Base-by-base conservation (phyloP, 2,329 filamentous ascomycete genomes). In the Botryosphaeria dothidea region DNA sequence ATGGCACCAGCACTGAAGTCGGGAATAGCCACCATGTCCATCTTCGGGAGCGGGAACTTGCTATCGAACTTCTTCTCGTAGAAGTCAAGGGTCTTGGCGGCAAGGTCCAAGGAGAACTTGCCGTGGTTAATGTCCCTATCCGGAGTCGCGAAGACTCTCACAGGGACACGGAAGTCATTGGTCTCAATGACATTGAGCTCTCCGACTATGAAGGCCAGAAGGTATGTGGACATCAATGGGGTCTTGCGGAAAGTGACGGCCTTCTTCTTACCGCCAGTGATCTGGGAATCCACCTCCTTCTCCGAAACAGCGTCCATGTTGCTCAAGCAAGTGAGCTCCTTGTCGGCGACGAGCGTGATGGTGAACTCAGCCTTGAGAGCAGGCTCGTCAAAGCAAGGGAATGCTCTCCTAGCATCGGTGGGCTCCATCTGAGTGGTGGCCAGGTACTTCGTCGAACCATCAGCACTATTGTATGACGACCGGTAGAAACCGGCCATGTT, bases 401-500 rank as follows among this genome's bases (percentile, higher is more conserved):
- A 96, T 6, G 94, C 93, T 71, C 93, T 86, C 72, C 94, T 88
- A 67, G 92, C 93, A 81, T 98, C 94, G 15, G 94, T 97, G 43
- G 94, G 90, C 82, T 98, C 94, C 91, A 98, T 96, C 83, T 98
- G 94, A 19, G 92, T 92, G 27, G 93, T 94, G 29, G 93, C 94
- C 74, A 98, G 84, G 76, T 93, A 90, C 70, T 91, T 91, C 66
- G 90, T 88, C 66, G 87, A 87, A 43, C 94, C 94, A 73, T 95
- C 88, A 56, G 86, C 80, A 67, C 88, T 89, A 83, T 95, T 96
- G 84, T 94, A 98, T 6, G 92, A 96, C 1, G 93, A 97, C 66
- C 94, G 88, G 81, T 98, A 98, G 85, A 98, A 98, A 54, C 94
- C 94, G 56, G 93, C 93, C 92, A 98, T 96, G 80, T 95, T 94